Conservation (phyloP, 2,329 filamentous ascomycete species). For the Penicillium sp. region DNA sequence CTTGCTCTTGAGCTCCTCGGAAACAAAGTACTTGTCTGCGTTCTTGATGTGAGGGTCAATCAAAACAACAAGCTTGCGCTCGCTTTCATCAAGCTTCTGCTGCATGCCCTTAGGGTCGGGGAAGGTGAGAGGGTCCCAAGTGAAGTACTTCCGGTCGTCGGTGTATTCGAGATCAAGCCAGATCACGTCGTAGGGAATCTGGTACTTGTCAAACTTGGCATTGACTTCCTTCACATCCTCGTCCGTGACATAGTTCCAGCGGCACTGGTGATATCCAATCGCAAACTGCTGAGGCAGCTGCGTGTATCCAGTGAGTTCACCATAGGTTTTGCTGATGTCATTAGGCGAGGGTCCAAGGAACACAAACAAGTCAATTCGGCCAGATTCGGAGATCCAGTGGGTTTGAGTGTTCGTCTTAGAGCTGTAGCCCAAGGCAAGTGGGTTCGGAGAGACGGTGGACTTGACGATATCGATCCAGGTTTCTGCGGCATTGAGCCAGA, state of each 20-base stretch:
- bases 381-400: constrained; percentile 95
- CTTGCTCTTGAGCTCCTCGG: constrained; percentile 79
- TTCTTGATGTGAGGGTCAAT: constrained; percentile 99
- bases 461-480: constrained; percentile 97
- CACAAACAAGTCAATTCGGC: constrained; percentile 87
- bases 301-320: constrained; percentile 87
- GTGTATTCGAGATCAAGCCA: constrained; percentile 99
- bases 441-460: constrained; percentile 70
- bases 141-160: constrained; percentile 96
- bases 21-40: constrained; percentile 71
- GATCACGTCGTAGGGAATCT: constrained; percentile 97
- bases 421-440: constrained; percentile 70
- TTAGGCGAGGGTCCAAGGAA: constrained; percentile 87
- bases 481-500: constrained; percentile 96
- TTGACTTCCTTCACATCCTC: constrained; percentile 97
- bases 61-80: constrained; percentile 88
- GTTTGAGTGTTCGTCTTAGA: constrained; percentile 78
- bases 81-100: constrained; percentile 78
- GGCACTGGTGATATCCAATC: constrained; percentile 93
- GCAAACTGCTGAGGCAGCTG: constrained; percentile 90
- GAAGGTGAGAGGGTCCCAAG: constrained; percentile 90
- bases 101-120: constrained; percentile 83
- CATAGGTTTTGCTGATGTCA: constrained; percentile 79
- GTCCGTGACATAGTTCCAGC: constrained; percentile 98
- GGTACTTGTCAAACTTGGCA: constrained; percentile 89